Percentiles rank a stretch among this genome's conserved stretches.
These are phyloP conservation scores for Croton setiger DNA, from an alignment of 441 rosid genomes.

Conservation along the genomic window DNA sequence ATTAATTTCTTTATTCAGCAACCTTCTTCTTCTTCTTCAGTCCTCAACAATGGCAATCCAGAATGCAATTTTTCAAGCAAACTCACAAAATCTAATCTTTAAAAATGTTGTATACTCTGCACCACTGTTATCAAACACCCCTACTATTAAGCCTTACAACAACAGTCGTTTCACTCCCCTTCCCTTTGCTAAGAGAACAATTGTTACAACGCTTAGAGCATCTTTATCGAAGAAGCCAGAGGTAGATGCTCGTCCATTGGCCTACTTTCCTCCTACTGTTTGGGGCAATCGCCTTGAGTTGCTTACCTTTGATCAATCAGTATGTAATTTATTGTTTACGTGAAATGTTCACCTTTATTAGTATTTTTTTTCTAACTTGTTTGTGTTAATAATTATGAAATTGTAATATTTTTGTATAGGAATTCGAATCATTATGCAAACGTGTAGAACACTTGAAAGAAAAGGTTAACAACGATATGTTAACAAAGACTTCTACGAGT, in stretches of 20 bases:
- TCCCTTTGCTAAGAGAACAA: not conserved
- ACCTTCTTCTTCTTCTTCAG: not conserved
- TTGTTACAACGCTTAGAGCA: not conserved
- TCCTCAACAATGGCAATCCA: not conserved
- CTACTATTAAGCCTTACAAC: not conserved
- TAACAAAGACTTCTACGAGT: not conserved
- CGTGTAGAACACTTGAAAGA: slow-evolving; percentile 5
- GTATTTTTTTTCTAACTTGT: no score
- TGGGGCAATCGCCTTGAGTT: slow-evolving; percentile 9
- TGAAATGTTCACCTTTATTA: not conserved
- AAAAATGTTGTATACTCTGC: no score
- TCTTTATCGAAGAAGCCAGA: not conserved
- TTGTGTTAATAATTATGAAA: no score
- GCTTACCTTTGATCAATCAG: not conserved
- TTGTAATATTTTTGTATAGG: slow-evolving; percentile 15
- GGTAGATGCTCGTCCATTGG: slow-evolving; percentile 8
- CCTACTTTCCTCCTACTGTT: slow-evolving; percentile 11
- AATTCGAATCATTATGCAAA: slow-evolving; percentile 5
- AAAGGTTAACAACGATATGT: slow-evolving; percentile 2
- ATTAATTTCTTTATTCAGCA: no score
- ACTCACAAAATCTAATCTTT: not conserved
- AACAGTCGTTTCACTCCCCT: not conserved
- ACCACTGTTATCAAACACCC: no score
- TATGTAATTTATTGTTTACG: not conserved
- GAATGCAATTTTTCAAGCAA: not conserved